Base-by-base conservation (phyloP, 768 basidiomycete species). In the Boletus reticulatus region DNA sequence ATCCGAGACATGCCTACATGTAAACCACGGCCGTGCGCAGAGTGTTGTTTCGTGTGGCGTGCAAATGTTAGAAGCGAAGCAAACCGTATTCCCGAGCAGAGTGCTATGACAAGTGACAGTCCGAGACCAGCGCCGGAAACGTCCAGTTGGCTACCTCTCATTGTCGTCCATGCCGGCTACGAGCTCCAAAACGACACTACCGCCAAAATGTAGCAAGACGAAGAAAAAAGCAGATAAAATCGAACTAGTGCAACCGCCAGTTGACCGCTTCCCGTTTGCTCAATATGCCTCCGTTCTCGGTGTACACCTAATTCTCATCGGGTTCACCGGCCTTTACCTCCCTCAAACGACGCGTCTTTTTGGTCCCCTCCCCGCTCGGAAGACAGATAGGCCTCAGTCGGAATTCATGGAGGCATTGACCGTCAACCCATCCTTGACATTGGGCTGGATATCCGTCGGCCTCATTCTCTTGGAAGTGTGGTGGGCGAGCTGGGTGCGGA, bases 401-500 rank as follows among this genome's bases (percentile, higher is more conserved):
- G 79, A 79, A 2, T 89, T 91, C 69, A 71, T 93, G 20, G 83
- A 80, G 39, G 76, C 81, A 2, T 67, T 94, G 57, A 92, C 92
- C 1, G 63, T 73, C 3, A 80, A 79, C 56, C 87, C 89, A 8
- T 67, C 76, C 6, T 66, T 71, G 37, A 90, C 89, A 0, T 68
- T 89, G 51, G 54, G 73, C 6, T 90, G 84, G 73, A 71, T 84
- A 38, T 79, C 79, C 48, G 57, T 72, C 1, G 91, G 89, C 1
- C 76, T 79, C 1, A 61, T 68, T 5, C 55, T 88, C 4, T 65
- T 89, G 36, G 79, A 88, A 62, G 72, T 74, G 11, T 90, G 87
- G 85, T 94, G 90, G 88, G 85, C 80, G 2, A 80, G 80, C 4
- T 86, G 82, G 77, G 65, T 91, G 60, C 75, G 83, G 55, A 64